Conservation (phyloP, 352 stramenopile species). For the Phytophthora foliorum region DNA sequence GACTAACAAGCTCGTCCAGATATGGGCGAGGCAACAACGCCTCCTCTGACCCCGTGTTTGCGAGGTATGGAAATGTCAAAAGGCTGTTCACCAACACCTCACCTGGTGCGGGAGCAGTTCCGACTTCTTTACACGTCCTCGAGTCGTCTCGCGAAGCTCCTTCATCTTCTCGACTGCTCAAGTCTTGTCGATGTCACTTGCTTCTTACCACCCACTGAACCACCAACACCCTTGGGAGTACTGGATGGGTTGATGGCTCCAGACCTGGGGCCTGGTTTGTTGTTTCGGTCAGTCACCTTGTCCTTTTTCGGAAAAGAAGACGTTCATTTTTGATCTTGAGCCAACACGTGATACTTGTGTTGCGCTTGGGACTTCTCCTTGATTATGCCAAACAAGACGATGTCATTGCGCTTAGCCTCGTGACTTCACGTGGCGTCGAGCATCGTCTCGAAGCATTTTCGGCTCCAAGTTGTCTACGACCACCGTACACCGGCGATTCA, state of each 20-base stretch:
- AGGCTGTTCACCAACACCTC: conserved; percentile 12
- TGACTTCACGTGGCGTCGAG: conserved; percentile 10
- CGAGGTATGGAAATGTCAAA: conserved; percentile 1
- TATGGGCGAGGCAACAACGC: not conserved
- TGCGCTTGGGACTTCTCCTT: conserved; percentile 19
- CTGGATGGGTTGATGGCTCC: not conserved
- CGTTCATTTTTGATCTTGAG: conserved; percentile 5
- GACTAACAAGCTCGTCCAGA: not conserved
- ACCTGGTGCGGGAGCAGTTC: not conserved
- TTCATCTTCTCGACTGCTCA: conserved; percentile 9
- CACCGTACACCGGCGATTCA: conserved; percentile 14
- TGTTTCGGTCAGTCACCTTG: not conserved
- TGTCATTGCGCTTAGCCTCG: conserved; percentile 19
- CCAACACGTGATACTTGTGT: conserved; percentile 18
- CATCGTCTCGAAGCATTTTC: conserved; percentile 9
- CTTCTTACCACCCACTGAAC: too few species aligned
- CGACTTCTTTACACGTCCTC: conserved; percentile 2
- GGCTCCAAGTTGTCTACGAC: conserved; percentile 22
- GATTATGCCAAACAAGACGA: conserved; percentile 15
- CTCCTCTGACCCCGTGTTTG: not conserved
- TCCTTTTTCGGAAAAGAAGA: conserved; percentile 18
- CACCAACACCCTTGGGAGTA: not conserved
- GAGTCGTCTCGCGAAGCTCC: not conserved
- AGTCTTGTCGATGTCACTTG: conserved; percentile 10
- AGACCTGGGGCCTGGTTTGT: not conserved